Evolutionary conservation across 768 basidiomycete species (phyloP).

Genomic region (Serendipita sp.): DNA sequence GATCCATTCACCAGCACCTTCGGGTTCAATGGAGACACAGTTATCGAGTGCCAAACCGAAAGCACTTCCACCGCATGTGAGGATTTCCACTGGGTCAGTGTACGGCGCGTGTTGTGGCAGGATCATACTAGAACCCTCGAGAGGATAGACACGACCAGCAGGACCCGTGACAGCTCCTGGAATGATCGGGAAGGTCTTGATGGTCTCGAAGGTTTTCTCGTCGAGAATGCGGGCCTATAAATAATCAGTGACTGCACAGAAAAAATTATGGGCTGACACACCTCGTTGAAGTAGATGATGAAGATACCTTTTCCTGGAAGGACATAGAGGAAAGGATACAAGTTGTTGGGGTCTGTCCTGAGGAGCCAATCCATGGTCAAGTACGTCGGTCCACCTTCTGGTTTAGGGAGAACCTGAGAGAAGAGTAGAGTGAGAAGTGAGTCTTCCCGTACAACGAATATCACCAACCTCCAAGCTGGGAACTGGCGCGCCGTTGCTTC

Average conservation of each 20-base stretch:
- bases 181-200: slow-evolving; percentile 17
- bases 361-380: slow-evolving; percentile 11
- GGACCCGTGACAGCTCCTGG: slow-evolving; percentile 33
- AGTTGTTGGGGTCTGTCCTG: slow-evolving; percentile 62
- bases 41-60: slow-evolving; percentile 13
- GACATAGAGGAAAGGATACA: slow-evolving; percentile 63
- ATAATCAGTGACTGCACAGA: too few species aligned
- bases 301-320: slow-evolving; percentile 57
- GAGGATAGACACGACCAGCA: slow-evolving; percentile 13
- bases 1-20: slow-evolving; percentile 45
- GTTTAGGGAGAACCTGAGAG: slow-evolving; percentile 19
- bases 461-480: slow-evolving; percentile 46
- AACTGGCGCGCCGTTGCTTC: slow-evolving; percentile 47
- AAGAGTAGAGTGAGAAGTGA: slow-evolving; percentile 49
- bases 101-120: slow-evolving; percentile 51
- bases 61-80: slow-evolving; percentile 14
- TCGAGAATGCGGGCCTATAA: slow-evolving; percentile 47
- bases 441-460: slow-evolving; percentile 31
- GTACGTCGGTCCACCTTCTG: slow-evolving; percentile 3
- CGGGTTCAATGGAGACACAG: slow-evolving; percentile 54
- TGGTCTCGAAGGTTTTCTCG: slow-evolving; percentile 45
- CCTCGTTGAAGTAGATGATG: slow-evolving; percentile 64
- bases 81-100: slow-evolving; percentile 21
- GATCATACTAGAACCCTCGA: slow-evolving; percentile 12
- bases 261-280: too few species aligned